A percentile compares a stretch with the other conserved stretches of the same genome.
Evolutionary conservation across 371 early-diverging fungal species (phyloP).

Genomic region (Mucor plumbeus): DNA sequence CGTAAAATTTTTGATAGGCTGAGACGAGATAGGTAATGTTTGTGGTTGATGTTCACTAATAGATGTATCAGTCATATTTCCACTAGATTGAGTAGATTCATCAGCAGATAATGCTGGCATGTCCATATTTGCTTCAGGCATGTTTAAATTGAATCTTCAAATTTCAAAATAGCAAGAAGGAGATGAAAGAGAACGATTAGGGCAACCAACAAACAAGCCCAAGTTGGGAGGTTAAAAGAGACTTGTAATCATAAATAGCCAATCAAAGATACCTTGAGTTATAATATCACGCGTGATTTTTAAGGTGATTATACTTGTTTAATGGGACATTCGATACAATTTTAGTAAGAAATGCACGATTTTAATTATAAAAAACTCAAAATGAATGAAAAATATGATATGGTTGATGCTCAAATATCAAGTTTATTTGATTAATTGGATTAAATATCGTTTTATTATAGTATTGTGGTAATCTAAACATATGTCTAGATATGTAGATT

Average conservation of each 20-base stretch:
- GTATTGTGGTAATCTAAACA: too few species aligned
- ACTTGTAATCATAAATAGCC: not conserved
- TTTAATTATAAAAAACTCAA: too few species aligned
- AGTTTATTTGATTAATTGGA: too few species aligned
- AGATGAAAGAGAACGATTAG: not conserved
- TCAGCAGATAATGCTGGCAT: conserved; percentile 26
- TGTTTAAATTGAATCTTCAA: not conserved
- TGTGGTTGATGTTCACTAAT: not conserved
- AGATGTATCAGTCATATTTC: conserved; percentile 20
- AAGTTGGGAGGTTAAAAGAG: not conserved
- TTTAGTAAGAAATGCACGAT: too few species aligned
- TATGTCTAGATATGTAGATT: too few species aligned
- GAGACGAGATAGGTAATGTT: not conserved
- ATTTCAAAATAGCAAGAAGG: not conserved
- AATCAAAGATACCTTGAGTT: not conserved
- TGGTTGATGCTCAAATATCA: too few species aligned
- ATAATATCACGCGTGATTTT: not conserved
- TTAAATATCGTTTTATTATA: too few species aligned
- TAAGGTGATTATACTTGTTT: too few species aligned
- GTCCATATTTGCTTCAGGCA: conserved; percentile 11
- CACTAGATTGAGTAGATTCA: conserved; percentile 20
- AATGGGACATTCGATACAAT: too few species aligned
- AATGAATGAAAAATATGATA: too few species aligned
- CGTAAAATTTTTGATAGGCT: conserved; percentile 3
- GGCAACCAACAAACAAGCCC: not conserved